A percentile compares a stretch with the other conserved stretches of the same genome.
These are phyloP conservation scores for Fusarium transvaalense DNA, from an alignment of 2,329 filamentous ascomycete species.

Conservation along the genomic window DNA sequence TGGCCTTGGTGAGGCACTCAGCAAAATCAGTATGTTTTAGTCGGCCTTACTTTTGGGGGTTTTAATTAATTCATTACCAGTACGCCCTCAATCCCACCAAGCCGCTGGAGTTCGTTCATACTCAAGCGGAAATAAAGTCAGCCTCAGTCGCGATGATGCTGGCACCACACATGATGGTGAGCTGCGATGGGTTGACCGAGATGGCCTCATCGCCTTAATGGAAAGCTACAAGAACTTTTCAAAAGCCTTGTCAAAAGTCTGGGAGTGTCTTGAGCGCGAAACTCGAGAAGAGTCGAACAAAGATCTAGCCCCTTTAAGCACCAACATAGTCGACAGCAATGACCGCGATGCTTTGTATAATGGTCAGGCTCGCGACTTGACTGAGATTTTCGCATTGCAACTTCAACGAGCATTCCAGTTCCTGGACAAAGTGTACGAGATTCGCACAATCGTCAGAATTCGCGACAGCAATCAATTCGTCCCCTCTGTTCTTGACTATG, in stretches of 20 bases:
- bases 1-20: slow-evolving; percentile 46
- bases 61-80: slow-evolving; percentile 31
- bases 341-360: slow-evolving; percentile 34
- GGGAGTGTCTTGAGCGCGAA: slow-evolving; percentile 34
- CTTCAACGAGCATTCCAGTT: slow-evolving; percentile 37
- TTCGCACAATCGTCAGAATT: slow-evolving; percentile 47
- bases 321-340: slow-evolving; percentile 39
- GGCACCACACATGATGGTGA: neutral
- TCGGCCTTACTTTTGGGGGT: neutral
- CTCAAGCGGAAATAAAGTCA: slow-evolving; percentile 37
- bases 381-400: slow-evolving; percentile 40
- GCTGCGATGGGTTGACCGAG: slow-evolving; percentile 47
- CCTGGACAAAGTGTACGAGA: slow-evolving; percentile 48
- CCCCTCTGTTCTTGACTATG: slow-evolving; percentile 44
- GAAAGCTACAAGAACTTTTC: slow-evolving; percentile 44
- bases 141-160: slow-evolving; percentile 20
- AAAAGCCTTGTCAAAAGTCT: slow-evolving; percentile 37
- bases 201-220: slow-evolving; percentile 42
- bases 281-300: slow-evolving; percentile 47
- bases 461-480: slow-evolving; percentile 44
- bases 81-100: slow-evolving; percentile 43
- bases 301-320: slow-evolving; percentile 41
- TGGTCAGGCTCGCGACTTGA: slow-evolving; percentile 38
- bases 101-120: slow-evolving; percentile 46
- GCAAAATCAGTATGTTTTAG: slow-evolving; percentile 43